Percentiles rank a stretch among this genome's conserved stretches.
Evolutionary conservation across 2,329 filamentous ascomycete genomes (phyloP).

Genomic region (Aspergillus arachidicola): DNA sequence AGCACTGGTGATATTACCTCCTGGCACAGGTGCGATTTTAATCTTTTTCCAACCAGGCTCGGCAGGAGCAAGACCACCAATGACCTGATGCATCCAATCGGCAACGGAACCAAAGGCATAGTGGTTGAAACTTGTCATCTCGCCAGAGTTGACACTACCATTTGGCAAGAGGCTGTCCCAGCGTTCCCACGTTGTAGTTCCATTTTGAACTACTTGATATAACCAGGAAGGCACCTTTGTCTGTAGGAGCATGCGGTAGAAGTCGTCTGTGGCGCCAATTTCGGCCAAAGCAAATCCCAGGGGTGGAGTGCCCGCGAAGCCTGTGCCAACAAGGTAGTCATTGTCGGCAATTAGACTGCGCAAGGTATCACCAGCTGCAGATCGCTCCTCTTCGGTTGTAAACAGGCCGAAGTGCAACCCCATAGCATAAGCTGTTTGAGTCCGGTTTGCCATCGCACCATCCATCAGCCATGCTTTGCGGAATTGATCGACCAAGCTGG

Average conservation of each 20-base stretch:
- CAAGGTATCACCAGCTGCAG: background rate
- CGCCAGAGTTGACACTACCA: slow-evolving; percentile 39
- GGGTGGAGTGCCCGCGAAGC: slow-evolving; percentile 32
- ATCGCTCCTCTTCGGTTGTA: slow-evolving; percentile 1
- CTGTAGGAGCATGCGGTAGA: slow-evolving; percentile 18
- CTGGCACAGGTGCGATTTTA: slow-evolving; percentile 31
- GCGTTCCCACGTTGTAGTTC: slow-evolving; percentile 46
- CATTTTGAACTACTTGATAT: slow-evolving; percentile 42
- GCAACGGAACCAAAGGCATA: slow-evolving; percentile 44
- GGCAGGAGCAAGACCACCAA: slow-evolving; percentile 33
- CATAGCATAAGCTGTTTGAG: slow-evolving; percentile 33
- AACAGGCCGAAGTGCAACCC: slow-evolving; percentile 33
- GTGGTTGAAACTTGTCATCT: slow-evolving; percentile 47
- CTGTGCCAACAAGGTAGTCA: slow-evolving; percentile 33
- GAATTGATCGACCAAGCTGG: slow-evolving; percentile 27
- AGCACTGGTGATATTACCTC: slow-evolving; percentile 19
- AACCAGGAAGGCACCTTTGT: slow-evolving; percentile 31
- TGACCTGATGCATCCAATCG: slow-evolving; percentile 39
- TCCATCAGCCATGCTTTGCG: slow-evolving; percentile 27
- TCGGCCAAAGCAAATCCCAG: slow-evolving; percentile 28
- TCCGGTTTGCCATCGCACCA: slow-evolving; percentile 30
- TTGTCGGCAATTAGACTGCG: slow-evolving; percentile 11
- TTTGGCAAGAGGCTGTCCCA: slow-evolving; percentile 44
- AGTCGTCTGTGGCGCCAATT: slow-evolving; percentile 7
- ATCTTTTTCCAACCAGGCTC: slow-evolving; percentile 37